phyloP scores from a whole-genome alignment of 768 basidiomycete species.

The Candolleomyces efflorescens region DNA sequence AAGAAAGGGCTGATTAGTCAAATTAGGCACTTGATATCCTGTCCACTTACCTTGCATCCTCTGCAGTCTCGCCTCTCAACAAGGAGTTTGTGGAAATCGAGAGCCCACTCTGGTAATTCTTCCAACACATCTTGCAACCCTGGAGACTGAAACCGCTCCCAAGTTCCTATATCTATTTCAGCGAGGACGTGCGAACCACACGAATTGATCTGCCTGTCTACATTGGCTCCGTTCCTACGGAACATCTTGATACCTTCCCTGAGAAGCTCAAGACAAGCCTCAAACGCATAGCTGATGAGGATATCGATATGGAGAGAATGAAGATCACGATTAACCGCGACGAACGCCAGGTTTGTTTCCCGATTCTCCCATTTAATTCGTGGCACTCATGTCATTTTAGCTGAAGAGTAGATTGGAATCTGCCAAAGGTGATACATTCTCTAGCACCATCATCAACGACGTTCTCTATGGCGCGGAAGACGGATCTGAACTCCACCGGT shows the following conservation, averaged over 20 bases:
- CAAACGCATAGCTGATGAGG: slow-evolving; percentile 54
- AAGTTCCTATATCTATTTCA: slow-evolving; percentile 85
- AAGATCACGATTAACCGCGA: slow-evolving; percentile 80
- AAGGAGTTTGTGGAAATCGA: slow-evolving; percentile 93
- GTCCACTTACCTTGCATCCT: slow-evolving; percentile 84
- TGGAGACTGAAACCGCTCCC: neutral
- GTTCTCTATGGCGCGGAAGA: slow-evolving; percentile 83
- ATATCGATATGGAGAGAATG: slow-evolving; percentile 91
- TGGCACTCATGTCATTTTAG: slow-evolving; percentile 29
- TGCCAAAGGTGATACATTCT: slow-evolving; percentile 77
- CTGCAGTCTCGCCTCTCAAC: slow-evolving; percentile 73
- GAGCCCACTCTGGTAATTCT: slow-evolving; percentile 75
- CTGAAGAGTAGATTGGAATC: slow-evolving; percentile 82
- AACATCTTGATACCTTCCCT: slow-evolving; percentile 71
- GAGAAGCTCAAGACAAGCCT: slow-evolving; percentile 66
- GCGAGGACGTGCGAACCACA: slow-evolving; percentile 70
- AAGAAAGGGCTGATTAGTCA: neutral
- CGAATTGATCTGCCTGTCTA: slow-evolving; percentile 72
- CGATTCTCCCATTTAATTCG: slow-evolving; percentile 6
- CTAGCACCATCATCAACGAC: slow-evolving; percentile 70
- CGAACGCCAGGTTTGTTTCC: slow-evolving; percentile 68
- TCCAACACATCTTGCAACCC: neutral
- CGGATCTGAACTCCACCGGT: slow-evolving; percentile 68
- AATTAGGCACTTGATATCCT: slow-evolving; percentile 78
- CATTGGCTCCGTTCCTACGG: slow-evolving; percentile 79